Conservation (phyloP, 139 green algal genomes). For the Micractinium sp. region DNA sequence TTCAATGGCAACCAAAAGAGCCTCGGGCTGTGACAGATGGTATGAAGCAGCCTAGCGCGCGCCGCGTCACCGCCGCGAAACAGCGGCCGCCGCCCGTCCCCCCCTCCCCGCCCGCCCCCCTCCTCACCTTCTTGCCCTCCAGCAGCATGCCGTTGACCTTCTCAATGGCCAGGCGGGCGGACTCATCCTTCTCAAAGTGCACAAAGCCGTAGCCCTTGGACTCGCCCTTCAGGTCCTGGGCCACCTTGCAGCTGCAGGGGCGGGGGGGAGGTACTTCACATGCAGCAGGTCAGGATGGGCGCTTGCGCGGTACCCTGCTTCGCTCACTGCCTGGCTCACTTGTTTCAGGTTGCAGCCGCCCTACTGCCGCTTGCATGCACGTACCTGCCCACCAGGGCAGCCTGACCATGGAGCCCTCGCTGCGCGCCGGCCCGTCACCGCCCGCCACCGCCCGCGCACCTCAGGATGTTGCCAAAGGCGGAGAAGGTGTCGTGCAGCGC, state of each 20-base stretch:
- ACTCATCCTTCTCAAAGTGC: slow-evolving; percentile 88
- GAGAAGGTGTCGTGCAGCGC: slow-evolving; percentile 95
- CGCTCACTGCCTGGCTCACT: no score
- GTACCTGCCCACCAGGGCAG: no score
- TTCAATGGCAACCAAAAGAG: no score
- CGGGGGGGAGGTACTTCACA: not conserved
- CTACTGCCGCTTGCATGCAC: no score
- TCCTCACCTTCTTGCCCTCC: slow-evolving; percentile 64
- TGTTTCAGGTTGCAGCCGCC: no score
- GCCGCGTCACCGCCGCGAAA: no score
- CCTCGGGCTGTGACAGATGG: no score
- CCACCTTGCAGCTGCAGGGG: slow-evolving; percentile 61
- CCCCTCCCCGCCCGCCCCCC: no score
- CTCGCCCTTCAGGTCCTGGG: slow-evolving; percentile 54
- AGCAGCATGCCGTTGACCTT: slow-evolving; percentile 84
- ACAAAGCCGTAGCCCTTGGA: slow-evolving; percentile 96
- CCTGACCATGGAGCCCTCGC: slow-evolving; percentile 22
- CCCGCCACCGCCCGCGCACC: slow-evolving; percentile 37
- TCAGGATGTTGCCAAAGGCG: slow-evolving; percentile 91
- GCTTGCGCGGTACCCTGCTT: not conserved
- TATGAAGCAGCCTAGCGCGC: no score
- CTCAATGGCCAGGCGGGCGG: slow-evolving; percentile 81
- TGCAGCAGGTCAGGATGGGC: not conserved
- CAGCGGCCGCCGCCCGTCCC: no score
- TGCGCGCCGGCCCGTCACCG: not conserved